Evolutionary conservation across 116 monocot genomes (phyloP).

Genomic region (Papilionanthe hybrid): DNA sequence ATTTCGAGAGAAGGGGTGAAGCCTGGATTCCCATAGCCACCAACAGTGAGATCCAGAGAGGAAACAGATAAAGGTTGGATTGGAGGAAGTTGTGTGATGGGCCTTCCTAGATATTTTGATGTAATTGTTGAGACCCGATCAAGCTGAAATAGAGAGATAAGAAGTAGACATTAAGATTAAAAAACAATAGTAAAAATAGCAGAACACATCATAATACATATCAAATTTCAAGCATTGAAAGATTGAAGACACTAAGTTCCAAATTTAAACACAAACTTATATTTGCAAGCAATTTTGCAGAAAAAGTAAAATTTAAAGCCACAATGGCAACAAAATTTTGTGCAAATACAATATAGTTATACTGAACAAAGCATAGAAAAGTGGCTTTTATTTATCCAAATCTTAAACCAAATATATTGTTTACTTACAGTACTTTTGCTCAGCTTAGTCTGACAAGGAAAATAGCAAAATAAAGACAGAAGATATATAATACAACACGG

Average conservation of each 20-base stretch:
- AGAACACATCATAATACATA: background rate
- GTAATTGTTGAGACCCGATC: constrained; percentile 77
- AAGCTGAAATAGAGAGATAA: constrained; percentile 33
- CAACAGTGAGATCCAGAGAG: constrained; percentile 69
- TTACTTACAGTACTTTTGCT: background rate
- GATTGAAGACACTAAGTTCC: too few species aligned
- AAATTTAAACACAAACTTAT: too few species aligned
- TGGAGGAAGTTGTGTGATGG: constrained; percentile 70
- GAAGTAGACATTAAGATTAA: background rate
- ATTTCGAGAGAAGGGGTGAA: constrained; percentile 66
- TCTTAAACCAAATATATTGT: background rate
- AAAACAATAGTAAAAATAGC: background rate
- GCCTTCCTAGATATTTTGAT: constrained; percentile 86
- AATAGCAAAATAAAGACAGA: background rate
- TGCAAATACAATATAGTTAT: background rate
- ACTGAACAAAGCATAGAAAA: too few species aligned
- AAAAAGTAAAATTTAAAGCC: too few species aligned
- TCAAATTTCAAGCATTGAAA: background rate
- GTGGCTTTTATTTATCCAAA: too few species aligned
- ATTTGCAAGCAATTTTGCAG: too few species aligned
- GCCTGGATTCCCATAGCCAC: constrained; percentile 32
- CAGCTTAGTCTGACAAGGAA: background rate
- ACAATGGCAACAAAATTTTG: background rate
- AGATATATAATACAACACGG: background rate
- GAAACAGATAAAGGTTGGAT: constrained; percentile 54